Evolutionary conservation across 495 filamentous ascomycete genomes (phyloP).

Genomic region (Friedmanniomyces simplex): DNA sequence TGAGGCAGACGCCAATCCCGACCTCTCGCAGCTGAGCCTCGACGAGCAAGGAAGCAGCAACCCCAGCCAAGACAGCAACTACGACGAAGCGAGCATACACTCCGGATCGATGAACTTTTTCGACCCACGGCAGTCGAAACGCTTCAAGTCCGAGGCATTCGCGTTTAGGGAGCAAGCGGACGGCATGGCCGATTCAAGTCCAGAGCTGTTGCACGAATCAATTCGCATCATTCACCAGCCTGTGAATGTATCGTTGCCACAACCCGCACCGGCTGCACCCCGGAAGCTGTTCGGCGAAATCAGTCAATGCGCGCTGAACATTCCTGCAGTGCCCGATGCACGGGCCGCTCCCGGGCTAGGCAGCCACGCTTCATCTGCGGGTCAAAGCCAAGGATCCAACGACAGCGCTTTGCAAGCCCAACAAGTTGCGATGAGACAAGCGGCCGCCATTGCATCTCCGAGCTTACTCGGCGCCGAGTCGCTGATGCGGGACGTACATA

Average conservation of each 20-base stretch:
- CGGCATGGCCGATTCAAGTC: conserved; percentile 24
- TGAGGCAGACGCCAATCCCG: conserved; percentile 38
- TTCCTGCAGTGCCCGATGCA: conserved; percentile 43
- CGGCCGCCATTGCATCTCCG: conserved; percentile 22
- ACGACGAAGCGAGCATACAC: conserved; percentile 29
- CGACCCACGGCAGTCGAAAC: conserved; percentile 26
- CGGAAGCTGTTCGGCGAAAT: conserved; percentile 73
- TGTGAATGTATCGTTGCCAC: neutral
- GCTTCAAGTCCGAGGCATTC: conserved; percentile 23
- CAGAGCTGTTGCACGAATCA: conserved; percentile 23
- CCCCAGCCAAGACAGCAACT: conserved; percentile 11
- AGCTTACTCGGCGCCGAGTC: conserved; percentile 60
- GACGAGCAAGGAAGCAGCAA: conserved; percentile 32
- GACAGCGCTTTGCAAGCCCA: neutral
- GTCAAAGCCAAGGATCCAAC: neutral
- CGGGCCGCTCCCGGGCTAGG: conserved; percentile 25
- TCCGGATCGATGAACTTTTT: conserved; percentile 22
- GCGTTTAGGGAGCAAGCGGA: conserved; percentile 24
- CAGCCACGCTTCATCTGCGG: neutral
- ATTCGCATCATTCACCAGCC: conserved; percentile 2
- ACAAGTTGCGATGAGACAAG: neutral
- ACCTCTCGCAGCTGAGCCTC: conserved; percentile 61
- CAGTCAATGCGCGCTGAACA: conserved; percentile 55
- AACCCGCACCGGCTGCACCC: conserved; percentile 23
- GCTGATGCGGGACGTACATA: conserved; percentile 55